These are phyloP conservation scores for Kuraishia borneana DNA, from an alignment of 805 yeast genomes.

Conservation along the genomic window DNA sequence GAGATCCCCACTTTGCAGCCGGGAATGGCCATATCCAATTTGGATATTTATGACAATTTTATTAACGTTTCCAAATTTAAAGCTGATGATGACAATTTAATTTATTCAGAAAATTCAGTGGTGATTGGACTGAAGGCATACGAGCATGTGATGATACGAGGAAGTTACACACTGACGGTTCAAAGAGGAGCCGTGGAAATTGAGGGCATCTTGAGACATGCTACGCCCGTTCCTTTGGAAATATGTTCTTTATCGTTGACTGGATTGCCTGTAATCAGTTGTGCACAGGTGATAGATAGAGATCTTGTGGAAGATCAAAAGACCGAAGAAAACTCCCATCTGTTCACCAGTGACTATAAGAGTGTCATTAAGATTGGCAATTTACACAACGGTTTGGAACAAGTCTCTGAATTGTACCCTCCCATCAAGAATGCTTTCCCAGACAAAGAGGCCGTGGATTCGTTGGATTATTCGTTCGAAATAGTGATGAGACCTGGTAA, in stretches of 20 bases:
- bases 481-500: constrained; percentile 19
- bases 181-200: constrained; percentile 35
- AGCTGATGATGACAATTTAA: constrained; percentile 25
- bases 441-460: constrained; percentile 7
- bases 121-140: constrained; percentile 29
- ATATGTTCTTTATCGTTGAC: constrained; percentile 22
- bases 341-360: constrained; percentile 26
- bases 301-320: constrained; percentile 14
- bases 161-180: constrained; percentile 31
- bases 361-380: constrained; percentile 28
- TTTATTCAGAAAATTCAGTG: constrained; percentile 19
- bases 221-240: constrained; percentile 14
- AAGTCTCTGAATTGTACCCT: constrained; percentile 29
- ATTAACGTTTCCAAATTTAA: constrained; percentile 22
- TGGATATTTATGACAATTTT: too few species aligned
- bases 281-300: constrained; percentile 27
- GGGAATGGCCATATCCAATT: background rate
- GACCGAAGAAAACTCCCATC: constrained; percentile 23
- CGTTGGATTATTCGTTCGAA: constrained; percentile 26
- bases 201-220: constrained; percentile 26
- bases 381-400: constrained; percentile 30
- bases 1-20: background rate
- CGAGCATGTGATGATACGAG: constrained; percentile 33
- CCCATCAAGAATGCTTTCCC: constrained; percentile 32
- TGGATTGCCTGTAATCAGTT: constrained; percentile 31